phyloP scores from a whole-genome alignment of 2,329 filamentous ascomycete species.

The Hypoxylon sp. region DNA sequence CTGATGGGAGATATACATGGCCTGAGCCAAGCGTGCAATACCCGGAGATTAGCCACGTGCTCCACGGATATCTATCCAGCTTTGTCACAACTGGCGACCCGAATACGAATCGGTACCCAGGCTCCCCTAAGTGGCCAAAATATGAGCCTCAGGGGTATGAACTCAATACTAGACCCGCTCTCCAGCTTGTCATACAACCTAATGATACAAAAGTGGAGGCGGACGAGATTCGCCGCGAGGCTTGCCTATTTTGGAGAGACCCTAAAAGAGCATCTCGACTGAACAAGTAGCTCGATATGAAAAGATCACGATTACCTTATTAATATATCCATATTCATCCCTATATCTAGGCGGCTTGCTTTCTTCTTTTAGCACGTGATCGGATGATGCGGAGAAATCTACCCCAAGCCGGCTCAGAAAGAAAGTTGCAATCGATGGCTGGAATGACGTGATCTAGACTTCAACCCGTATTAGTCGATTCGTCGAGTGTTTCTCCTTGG shows the following conservation, averaged over 20 bases:
- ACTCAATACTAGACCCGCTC: constrained; percentile 45
- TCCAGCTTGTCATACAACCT: constrained; percentile 55
- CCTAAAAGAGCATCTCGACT: constrained; percentile 54
- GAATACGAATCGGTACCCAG: constrained; percentile 46
- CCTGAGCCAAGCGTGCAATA: constrained; percentile 55
- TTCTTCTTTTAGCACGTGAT: constrained; percentile 32
- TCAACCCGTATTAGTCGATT: constrained; percentile 12
- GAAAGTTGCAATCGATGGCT: constrained; percentile 30
- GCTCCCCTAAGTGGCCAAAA: constrained; percentile 49
- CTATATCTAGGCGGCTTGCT: background rate
- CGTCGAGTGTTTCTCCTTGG: constrained; percentile 4
- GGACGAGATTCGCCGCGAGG: constrained; percentile 54
- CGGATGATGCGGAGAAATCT: constrained; percentile 15
- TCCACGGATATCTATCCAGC: constrained; percentile 58
- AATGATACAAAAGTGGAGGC: constrained; percentile 53
- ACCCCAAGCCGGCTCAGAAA: constrained; percentile 17
- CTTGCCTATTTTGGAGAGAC: constrained; percentile 57
- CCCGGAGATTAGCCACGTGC: constrained; percentile 56
- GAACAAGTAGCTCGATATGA: constrained; percentile 52
- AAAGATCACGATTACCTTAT: constrained; percentile 8
- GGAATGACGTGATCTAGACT: constrained; percentile 39
- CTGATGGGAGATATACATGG: constrained; percentile 58
- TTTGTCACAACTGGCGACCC: constrained; percentile 57
- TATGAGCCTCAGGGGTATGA: constrained; percentile 50
- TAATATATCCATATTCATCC: constrained; percentile 14